phyloP scores from a whole-genome alignment of 2,329 filamentous ascomycete species.

The Xylaria sp. region DNA sequence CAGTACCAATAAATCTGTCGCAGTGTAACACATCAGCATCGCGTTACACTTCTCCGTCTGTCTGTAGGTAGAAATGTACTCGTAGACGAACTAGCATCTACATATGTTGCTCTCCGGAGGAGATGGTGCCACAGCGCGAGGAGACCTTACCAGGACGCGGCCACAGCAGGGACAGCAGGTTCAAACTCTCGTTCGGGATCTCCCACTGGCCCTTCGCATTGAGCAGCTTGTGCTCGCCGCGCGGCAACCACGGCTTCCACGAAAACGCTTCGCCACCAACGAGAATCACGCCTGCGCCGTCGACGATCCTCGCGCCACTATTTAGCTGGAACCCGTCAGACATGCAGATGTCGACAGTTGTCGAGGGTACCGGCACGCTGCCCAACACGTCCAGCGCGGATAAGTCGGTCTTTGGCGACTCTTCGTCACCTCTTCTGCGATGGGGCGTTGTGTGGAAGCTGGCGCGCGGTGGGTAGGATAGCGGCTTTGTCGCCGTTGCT shows the following conservation, averaged over 20 bases:
- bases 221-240: conserved; percentile 42
- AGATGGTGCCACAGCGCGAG: not conserved
- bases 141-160: conserved; percentile 72
- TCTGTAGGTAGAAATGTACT: not conserved
- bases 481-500: conserved; percentile 1
- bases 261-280: conserved; percentile 81
- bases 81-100: too few relatives aligned
- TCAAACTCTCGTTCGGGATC: conserved; percentile 64
- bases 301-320: conserved; percentile 66
- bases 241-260: conserved; percentile 75
- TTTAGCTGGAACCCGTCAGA: conserved; percentile 81
- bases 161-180: conserved; percentile 71
- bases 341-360: conserved; percentile 76
- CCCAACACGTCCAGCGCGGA: conserved; percentile 71
- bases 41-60: not conserved
- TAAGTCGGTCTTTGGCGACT: conserved; percentile 56
- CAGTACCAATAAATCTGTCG: conserved; percentile 76
- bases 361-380: conserved; percentile 69
- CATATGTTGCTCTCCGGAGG: too few relatives aligned
- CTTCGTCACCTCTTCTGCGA: conserved; percentile 16
- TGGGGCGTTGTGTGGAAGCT: conserved; percentile 23
- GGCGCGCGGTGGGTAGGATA: conserved; percentile 8
- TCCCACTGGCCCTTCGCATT: conserved; percentile 82
- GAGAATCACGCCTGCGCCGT: conserved; percentile 68
- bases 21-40: conserved; percentile 4